phyloP scores from a whole-genome alignment of 352 stramenopile genomes.

The Bremia lactucae region DNA sequence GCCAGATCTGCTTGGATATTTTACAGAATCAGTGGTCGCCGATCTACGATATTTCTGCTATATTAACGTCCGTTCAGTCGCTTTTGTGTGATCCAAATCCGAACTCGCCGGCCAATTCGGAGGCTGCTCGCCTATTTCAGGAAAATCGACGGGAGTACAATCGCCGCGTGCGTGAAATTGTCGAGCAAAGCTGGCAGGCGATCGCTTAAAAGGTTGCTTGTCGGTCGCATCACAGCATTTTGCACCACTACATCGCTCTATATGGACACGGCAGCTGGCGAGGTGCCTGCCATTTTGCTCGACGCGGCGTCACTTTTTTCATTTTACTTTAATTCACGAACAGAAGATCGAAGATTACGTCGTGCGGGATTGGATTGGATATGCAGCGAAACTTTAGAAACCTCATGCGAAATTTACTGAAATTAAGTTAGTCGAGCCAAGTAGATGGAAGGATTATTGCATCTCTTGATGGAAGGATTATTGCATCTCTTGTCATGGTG shows the following conservation, averaged over 20 bases:
- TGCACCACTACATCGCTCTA: conserved; percentile 5
- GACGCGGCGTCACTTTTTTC: too few relatives aligned
- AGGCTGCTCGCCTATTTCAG: conserved; percentile 95
- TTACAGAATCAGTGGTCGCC: conserved; percentile 99
- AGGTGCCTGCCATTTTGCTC: conserved; percentile 5
- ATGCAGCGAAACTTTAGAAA: too few relatives aligned
- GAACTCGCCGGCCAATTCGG: conserved; percentile 97
- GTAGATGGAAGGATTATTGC: too few relatives aligned
- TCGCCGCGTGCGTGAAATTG: conserved; percentile 96
- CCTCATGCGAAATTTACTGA: too few relatives aligned
- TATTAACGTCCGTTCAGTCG: conserved; percentile 99
- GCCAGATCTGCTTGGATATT: conserved; percentile 97
- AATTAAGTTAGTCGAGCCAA: too few relatives aligned
- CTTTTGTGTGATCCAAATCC: conserved; percentile 99
- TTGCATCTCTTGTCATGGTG: too few relatives aligned
- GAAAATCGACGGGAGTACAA: conserved; percentile 99
- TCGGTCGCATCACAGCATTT: conserved; percentile 8
- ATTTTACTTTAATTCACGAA: too few relatives aligned
- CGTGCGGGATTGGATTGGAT: too few relatives aligned
- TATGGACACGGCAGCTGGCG: conserved; percentile 1
- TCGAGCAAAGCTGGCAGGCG: conserved; percentile 96
- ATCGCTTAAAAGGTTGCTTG: conserved; percentile 38
- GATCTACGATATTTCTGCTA: conserved; percentile 99
- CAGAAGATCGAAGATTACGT: too few relatives aligned
- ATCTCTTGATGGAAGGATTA: too few relatives aligned